Conservation (phyloP, 177 flowering plant species). For the Tripterygium wilfordii region DNA sequence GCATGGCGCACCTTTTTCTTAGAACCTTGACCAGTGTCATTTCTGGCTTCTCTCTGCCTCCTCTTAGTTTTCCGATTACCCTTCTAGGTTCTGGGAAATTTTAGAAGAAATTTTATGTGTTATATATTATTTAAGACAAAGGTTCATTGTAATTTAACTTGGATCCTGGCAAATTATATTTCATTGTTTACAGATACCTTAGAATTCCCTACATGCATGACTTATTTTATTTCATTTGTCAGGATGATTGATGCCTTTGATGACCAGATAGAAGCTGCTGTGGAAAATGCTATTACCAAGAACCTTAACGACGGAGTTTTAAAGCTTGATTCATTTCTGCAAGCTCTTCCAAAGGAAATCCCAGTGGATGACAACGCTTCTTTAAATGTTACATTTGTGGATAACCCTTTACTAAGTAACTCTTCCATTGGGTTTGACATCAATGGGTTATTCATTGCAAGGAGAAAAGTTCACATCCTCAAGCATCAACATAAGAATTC, state of each 20-base stretch:
- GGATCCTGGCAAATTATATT: no score
- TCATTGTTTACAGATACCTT: background rate
- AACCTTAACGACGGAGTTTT: constrained; percentile 58
- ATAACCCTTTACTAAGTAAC: constrained; percentile 47
- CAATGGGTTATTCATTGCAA: constrained; percentile 62
- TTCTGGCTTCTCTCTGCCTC: no score
- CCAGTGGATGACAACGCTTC: constrained; percentile 62
- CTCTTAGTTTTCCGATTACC: no score
- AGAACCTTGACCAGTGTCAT: no score
- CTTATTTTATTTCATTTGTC: constrained; percentile 14
- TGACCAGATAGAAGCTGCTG: constrained; percentile 64
- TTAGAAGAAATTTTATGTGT: no score
- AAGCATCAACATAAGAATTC: constrained; percentile 12
- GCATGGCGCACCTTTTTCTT: no score
- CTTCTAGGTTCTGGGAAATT: no score
- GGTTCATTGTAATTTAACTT: no score
- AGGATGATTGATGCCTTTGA: constrained; percentile 85
- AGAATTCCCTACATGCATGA: no score
- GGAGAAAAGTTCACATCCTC: constrained; percentile 7
- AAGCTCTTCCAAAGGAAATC: constrained; percentile 66
- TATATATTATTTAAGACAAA: no score
- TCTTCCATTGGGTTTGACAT: constrained; percentile 71
- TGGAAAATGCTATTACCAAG: constrained; percentile 63
- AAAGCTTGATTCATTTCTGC: constrained; percentile 57
- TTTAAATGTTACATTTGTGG: constrained; percentile 63